phyloP scores from a whole-genome alignment of 495 filamentous ascomycete genomes.

The Rusavskia elegans region DNA sequence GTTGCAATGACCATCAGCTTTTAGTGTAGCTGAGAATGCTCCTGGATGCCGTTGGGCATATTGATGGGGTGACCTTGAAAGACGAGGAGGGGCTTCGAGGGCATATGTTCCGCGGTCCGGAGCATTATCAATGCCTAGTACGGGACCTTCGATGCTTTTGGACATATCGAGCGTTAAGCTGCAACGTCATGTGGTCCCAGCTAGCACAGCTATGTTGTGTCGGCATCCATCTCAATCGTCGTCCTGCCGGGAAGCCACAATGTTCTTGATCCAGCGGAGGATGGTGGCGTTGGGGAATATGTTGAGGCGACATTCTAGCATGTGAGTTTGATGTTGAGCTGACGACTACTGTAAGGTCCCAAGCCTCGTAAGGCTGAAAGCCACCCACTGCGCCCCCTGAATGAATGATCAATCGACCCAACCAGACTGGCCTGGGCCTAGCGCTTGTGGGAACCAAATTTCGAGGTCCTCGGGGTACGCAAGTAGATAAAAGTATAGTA shows the following conservation, averaged over 20 bases:
- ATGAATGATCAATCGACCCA: no score
- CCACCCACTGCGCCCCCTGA: no score
- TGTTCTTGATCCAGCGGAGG: no score
- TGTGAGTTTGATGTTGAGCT: background rate
- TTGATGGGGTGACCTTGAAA: background rate
- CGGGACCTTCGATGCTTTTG: background rate
- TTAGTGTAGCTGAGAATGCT: background rate
- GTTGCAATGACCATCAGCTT: background rate
- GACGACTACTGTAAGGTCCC: background rate
- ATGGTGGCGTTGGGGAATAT: no score
- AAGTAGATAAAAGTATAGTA: no score
- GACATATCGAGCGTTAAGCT: background rate
- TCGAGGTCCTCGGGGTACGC: no score
- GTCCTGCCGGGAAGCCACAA: no score
- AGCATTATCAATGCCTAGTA: background rate
- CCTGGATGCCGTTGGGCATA: background rate
- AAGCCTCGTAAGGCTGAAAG: background rate
- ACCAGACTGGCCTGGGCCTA: no score
- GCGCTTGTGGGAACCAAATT: no score
- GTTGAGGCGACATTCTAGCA: no score
- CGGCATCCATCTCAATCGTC: no score
- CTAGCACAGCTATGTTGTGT: background rate
- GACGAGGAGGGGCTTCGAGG: background rate
- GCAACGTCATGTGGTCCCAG: background rate
- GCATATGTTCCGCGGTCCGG: background rate